Evolutionary conservation across 2,329 filamentous ascomycete genomes (phyloP), one percentile per base, ranked within the genome.

Genomic region (Cercospora janseana): DNA sequence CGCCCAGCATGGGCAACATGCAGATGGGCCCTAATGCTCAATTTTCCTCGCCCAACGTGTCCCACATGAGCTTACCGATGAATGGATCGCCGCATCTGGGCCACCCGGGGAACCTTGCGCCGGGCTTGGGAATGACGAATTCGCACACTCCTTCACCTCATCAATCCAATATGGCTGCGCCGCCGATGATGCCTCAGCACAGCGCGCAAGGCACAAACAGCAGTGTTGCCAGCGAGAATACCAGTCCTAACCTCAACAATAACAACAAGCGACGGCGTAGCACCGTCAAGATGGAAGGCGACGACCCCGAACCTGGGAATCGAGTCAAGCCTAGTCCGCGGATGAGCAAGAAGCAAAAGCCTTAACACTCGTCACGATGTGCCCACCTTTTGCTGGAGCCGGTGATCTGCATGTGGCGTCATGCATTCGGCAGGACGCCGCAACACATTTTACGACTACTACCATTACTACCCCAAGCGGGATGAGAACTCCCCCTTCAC

Each of bases 231-330:
- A 82, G 79, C 60, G 79, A 80, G 24, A 83, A 80, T 57, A 82
- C 81, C 4, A 84, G 81, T 57, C 81, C 81, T 2, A 57, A 64
- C 23, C 58, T 65, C 45, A 82, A 80, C 58, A 75, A 81, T 59
- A 85, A 84, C 38, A 76, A 70, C 59, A 85, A 85, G 67, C 75
- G 81, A 52, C 72, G 81, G 52, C 68, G 75, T 20, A 83, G 81
- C 65, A 76, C 76, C 10, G 79, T 82, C 49, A 84, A 84, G 65
- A 68, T 76, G 46, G 80, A 83, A 59, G 72, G 69, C 29, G 79
- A 82, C 38, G 79, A 80, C 35, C 71, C 66, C 6, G 43, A 47
- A 53, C 73, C 74, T 26, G 60, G 67, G 26, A 68, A 57, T 42
- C 54, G 80, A 51, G 71, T 79, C 43, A 82, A 82, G 61, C 69